Base-by-base conservation (phyloP, 2,329 filamentous ascomycete species). In the Bimuria novae-zelandiae region DNA sequence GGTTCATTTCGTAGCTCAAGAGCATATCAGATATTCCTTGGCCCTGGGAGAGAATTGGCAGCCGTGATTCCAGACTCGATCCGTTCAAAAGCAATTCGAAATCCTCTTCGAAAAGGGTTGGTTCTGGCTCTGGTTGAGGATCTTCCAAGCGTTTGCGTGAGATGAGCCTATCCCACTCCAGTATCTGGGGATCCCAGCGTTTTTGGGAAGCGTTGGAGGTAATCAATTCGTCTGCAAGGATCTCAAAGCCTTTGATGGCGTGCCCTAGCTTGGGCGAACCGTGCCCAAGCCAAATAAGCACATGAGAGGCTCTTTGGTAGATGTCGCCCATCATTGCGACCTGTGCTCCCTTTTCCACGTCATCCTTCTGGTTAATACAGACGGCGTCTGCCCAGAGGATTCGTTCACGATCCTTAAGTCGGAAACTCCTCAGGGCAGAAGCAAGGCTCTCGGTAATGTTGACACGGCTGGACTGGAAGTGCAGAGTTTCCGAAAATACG, bases 251-350 rank as follows among this genome's bases (percentile, higher is more conserved):
- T 33, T 33, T n/a, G 11, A 33, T 33, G 4, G 30, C 30, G 10
- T 3, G 4, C 10, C n/a, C 3, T 4, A n/a, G n/a, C 10, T 49
- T 35, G 14, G 52, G 39, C 19, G 40, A 42, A 37, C 14, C 49
- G n/a, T 60, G 32, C 35, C 57, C 55, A 37, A 61, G 58, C 55
- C 56, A 61, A 27, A 56, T 52, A 32, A 59, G 17, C 23, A 59
- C 53, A 39, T 45, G 29, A 16, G 44, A 25, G 27, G 56, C 58
- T 40, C 39, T 16, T 14, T 36, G 30, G 29, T 59, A 61, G 19
- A 61, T 61, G 16, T 46, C 55, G n/a, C 45, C 44, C 51, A 61
- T 61, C 2, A 46, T 25, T 32, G 42, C 33, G 37, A 61, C 48
- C 23, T 61, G 53, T 36, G 36, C 8, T 3, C 43, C 51, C 40